Base-by-base conservation (phyloP, 2,329 filamentous ascomycete genomes). In the Ascochyta koolunga region DNA sequence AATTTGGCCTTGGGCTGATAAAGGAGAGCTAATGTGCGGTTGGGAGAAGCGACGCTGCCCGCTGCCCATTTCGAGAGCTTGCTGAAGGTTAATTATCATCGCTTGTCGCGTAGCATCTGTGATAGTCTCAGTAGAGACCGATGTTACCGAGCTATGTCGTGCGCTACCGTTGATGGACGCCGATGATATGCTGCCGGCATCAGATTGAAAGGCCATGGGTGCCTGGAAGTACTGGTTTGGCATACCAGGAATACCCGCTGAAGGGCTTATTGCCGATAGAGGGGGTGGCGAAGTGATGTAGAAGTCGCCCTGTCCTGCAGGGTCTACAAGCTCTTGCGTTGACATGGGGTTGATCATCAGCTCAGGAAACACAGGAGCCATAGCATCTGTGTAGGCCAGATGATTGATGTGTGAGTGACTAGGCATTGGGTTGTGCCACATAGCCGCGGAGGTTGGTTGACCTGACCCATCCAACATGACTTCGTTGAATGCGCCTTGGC, bases 401-500 rank as follows among this genome's bases (percentile, higher is more conserved):
- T 79, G 76, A 37, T 85, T 79, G 72, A 90, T 82, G 66, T 87
- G 82, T 25, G 87, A 84, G 60, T 89, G 89, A 19, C 84, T 82
- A 76, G 90, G 87, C 67, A 91, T 50, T 18, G 69, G 66, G 24
- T 71, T 71, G 37, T 75, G 70, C 75, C 75, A 77, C 67, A 76
- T 71, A 32, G 69, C 62, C 44, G 66, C 60, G 16, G 73, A 73
- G 22, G 71, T 71, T 25, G 70, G 67, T 50, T 75, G 72, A 19
- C 76, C 75, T 24, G 76, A 79, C 25, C 90, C 91, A 74, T 97
- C 92, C 53, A 95, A 81, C 88, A 96, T 92, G 55, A 92, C 86
- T 72, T 98, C 95, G 76, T 91, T 96, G 74, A 93, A 90, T 44
- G 89, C 90, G 72, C 90, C 93, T 70, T 96, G 93, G 76, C 93